A percentile compares a stretch with the other conserved stretches of the same genome.
phyloP scores from a whole-genome alignment of 176 grass and related monocot species.

The Poa pratensis region DNA sequence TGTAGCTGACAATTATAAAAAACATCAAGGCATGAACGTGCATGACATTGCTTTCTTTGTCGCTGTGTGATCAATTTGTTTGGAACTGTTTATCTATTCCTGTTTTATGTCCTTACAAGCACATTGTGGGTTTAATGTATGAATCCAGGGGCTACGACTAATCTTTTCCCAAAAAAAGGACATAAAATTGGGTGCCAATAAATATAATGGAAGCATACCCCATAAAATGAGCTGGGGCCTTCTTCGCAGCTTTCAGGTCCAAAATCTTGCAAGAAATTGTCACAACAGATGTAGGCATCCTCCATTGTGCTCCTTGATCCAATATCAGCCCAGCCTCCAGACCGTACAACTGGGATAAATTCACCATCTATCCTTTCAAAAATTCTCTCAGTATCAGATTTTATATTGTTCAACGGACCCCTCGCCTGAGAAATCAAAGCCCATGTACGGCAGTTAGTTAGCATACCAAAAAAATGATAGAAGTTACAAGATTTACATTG shows the following conservation, averaged over 20 bases:
- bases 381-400: conserved; percentile 48
- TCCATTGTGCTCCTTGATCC: conserved; percentile 77
- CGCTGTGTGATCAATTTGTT: not conserved
- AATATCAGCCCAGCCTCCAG: conserved; percentile 83
- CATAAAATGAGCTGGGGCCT: conserved; percentile 82
- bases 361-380: conserved; percentile 53
- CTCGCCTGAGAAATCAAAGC: conserved; percentile 62
- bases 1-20: conserved; percentile 13
- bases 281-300: conserved; percentile 78
- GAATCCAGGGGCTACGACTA: not conserved
- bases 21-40: not conserved
- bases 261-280: conserved; percentile 77
- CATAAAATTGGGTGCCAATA: not conserved
- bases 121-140: not conserved
- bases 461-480: not conserved
- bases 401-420: conserved; percentile 44
- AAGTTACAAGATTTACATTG: not conserved
- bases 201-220: conserved; percentile 55
- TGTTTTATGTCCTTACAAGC: not conserved
- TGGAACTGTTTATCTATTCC: not conserved
- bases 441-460: conserved; percentile 23
- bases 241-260: conserved; percentile 63
- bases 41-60: not conserved
- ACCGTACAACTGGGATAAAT: conserved; percentile 73
- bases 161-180: not conserved